phyloP scores from a whole-genome alignment of 2,329 filamentous ascomycete species.

The Ceratocystis colombiana region DNA sequence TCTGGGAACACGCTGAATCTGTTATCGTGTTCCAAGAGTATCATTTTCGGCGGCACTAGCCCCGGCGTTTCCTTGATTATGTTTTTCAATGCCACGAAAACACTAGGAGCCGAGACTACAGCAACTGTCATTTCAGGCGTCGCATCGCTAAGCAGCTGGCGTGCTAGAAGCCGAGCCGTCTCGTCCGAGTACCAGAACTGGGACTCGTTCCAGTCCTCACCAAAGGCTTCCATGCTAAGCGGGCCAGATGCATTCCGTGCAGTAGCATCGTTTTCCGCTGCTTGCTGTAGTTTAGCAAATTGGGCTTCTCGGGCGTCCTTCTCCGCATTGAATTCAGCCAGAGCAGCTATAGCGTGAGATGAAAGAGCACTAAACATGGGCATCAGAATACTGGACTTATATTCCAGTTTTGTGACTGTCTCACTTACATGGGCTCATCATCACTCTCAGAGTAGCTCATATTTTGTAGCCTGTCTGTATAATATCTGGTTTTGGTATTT shows the following conservation, averaged over 20 bases:
- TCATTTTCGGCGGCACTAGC: constrained; percentile 43
- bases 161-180: constrained; percentile 55
- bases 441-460: constrained; percentile 30
- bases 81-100: constrained; percentile 67
- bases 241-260: constrained; percentile 26
- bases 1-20: constrained; percentile 65
- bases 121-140: constrained; percentile 51
- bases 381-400: neutral
- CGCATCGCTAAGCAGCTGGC: constrained; percentile 53
- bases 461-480: neutral
- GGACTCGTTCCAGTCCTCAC: constrained; percentile 72
- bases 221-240: constrained; percentile 58
- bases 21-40: constrained; percentile 63
- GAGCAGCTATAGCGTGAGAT: constrained; percentile 53
- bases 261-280: constrained; percentile 34
- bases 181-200: constrained; percentile 78
- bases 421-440: constrained; percentile 42
- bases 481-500: neutral
- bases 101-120: constrained; percentile 64
- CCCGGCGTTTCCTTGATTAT: constrained; percentile 35
- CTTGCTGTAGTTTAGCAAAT: constrained; percentile 57
- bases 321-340: constrained; percentile 65
- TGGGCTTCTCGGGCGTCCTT: constrained; percentile 54
- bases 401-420: neutral
- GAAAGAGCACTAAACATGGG: constrained; percentile 49